A percentile compares a stretch with the other conserved stretches of the same genome.
Conservation (phyloP, 768 basidiomycete species). For the Podaxis pistillaris region DNA sequence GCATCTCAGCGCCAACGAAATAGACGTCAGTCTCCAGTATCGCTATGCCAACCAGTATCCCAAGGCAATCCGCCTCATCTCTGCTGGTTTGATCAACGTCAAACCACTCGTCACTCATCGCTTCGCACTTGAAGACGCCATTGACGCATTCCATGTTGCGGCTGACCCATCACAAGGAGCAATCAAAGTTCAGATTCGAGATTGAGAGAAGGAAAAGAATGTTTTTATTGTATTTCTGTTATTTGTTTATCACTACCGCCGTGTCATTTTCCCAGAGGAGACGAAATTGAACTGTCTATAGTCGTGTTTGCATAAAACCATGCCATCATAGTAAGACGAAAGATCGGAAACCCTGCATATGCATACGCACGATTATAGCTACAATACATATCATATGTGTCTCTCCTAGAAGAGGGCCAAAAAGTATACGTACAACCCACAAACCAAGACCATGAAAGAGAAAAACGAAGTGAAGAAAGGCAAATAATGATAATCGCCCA, state of each 20-base stretch:
- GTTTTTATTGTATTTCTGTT: background rate
- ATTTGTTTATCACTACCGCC: background rate
- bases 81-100: conserved; percentile 66
- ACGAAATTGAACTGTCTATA: background rate
- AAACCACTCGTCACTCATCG: conserved; percentile 81
- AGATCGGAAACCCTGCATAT: background rate
- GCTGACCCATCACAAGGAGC: conserved; percentile 66
- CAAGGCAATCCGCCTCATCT: conserved; percentile 81
- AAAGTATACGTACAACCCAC: background rate
- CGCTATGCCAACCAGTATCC: conserved; percentile 79
- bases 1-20: conserved; percentile 69
- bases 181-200: conserved; percentile 67
- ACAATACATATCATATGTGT: conserved; percentile 8
- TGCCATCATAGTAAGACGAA: background rate
- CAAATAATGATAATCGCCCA: conserved; percentile 14
- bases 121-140: conserved; percentile 69
- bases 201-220: conserved; percentile 30
- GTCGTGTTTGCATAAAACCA: background rate
- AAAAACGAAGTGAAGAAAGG: conserved; percentile 9
- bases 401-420: background rate
- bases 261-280: background rate
- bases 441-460: background rate
- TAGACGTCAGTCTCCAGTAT: conserved; percentile 68
- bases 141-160: conserved; percentile 76
- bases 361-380: conserved; percentile 12